A percentile compares a stretch with the other conserved stretches of the same genome.
Conservation (phyloP, 495 filamentous ascomycete species). For the Friedmanniomyces simplex region DNA sequence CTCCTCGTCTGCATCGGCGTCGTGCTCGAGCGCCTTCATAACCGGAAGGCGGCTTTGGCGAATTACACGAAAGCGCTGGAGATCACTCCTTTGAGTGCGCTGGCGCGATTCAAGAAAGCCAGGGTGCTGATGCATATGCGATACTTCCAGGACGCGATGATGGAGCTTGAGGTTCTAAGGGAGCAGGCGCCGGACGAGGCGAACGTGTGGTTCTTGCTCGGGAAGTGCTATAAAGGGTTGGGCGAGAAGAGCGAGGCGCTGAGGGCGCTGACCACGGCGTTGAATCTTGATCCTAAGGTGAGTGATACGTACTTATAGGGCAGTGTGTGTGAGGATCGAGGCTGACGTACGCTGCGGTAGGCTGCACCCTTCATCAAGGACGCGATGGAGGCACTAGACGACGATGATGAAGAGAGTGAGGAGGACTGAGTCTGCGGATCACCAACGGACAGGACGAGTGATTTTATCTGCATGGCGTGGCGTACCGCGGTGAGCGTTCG, state of each 20-base stretch:
- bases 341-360: constrained; percentile 35
- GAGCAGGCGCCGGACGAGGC: constrained; percentile 89
- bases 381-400: constrained; percentile 79
- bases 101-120: constrained; percentile 88
- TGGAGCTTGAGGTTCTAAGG: constrained; percentile 71
- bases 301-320: constrained; percentile 10
- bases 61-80: constrained; percentile 73
- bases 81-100: constrained; percentile 66
- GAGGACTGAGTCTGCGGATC: constrained; percentile 2
- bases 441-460: neutral
- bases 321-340: neutral
- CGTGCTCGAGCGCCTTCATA: constrained; percentile 77
- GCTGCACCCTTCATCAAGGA: constrained; percentile 86
- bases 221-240: constrained; percentile 72
- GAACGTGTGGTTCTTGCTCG: constrained; percentile 87
- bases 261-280: constrained; percentile 81
- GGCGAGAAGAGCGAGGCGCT: constrained; percentile 73
- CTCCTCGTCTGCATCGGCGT: constrained; percentile 83
- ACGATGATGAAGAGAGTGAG: constrained; percentile 57
- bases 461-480: constrained; percentile 1
- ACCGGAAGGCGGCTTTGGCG: constrained; percentile 60
- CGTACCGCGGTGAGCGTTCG: neutral
- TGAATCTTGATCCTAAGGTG: constrained; percentile 97
- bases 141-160: constrained; percentile 56
- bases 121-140: constrained; percentile 70